These are phyloP conservation scores for Fusarium pseudograminearum DNA, from an alignment of 2,329 filamentous ascomycete species.

Conservation along the genomic window DNA sequence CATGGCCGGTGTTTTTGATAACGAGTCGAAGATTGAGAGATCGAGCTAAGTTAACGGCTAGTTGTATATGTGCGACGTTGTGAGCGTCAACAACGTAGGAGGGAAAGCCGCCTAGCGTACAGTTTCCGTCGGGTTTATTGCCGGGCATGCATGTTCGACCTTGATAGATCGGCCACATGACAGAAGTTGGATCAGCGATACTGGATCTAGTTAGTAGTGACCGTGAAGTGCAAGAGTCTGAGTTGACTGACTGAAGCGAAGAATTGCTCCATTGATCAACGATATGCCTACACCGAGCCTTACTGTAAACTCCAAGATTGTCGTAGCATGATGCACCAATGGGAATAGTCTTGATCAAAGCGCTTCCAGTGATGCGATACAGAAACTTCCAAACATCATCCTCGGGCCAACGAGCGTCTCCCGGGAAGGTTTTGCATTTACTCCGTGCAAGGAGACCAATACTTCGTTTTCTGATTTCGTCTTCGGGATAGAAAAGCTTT, in stretches of 20 bases:
- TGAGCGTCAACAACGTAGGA: slow-evolving; percentile 57
- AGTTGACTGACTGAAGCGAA: slow-evolving; percentile 34
- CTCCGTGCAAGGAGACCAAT: background rate
- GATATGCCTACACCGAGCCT: slow-evolving; percentile 46
- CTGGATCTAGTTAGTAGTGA: slow-evolving; percentile 30
- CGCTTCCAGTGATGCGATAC: slow-evolving; percentile 51
- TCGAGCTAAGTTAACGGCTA: slow-evolving; percentile 61
- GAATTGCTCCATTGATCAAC: slow-evolving; percentile 48
- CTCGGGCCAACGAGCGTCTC: slow-evolving; percentile 50
- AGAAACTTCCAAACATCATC: slow-evolving; percentile 51
- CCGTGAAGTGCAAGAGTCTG: fast-evolving
- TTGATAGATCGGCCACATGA: slow-evolving; percentile 57
- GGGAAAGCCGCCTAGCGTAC: slow-evolving; percentile 58
- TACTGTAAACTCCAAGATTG: slow-evolving; percentile 43
- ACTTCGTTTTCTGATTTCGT: background rate
- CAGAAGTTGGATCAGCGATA: slow-evolving; percentile 54
- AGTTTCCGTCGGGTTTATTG: slow-evolving; percentile 40
- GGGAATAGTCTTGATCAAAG: slow-evolving; percentile 51
- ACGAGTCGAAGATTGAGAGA: slow-evolving; percentile 59
- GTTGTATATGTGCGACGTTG: slow-evolving; percentile 59
- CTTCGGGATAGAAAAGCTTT: slow-evolving; percentile 22
- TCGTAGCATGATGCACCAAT: slow-evolving; percentile 51
- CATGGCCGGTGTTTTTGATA: slow-evolving; percentile 63
- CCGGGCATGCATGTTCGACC: slow-evolving; percentile 54
- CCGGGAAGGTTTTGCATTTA: slow-evolving; percentile 52